A percentile compares a stretch with the other conserved stretches of the same genome.
Evolutionary conservation across 2,329 filamentous ascomycete genomes (phyloP).

Genomic region (Xylaria sp.): DNA sequence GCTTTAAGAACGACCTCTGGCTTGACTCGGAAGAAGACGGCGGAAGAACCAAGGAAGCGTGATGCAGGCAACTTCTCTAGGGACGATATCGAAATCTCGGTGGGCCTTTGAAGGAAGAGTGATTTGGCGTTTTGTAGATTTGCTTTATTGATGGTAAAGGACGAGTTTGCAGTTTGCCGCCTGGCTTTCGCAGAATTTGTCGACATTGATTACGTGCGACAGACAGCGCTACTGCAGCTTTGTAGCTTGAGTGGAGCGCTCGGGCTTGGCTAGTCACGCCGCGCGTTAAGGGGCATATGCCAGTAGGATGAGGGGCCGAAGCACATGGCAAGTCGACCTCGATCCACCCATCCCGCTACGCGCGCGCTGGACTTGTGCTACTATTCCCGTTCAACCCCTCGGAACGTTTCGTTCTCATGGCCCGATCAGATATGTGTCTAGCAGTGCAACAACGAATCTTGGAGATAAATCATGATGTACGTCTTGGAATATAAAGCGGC

Average conservation of each 20-base stretch:
- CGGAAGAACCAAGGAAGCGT: no score
- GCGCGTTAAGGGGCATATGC: not conserved
- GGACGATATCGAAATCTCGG: no score
- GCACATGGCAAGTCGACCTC: not conserved
- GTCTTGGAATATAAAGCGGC: slow-evolving; percentile 55
- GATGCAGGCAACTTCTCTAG: no score
- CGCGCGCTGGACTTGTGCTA: not conserved
- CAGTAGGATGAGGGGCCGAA: not conserved
- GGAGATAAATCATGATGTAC: slow-evolving; percentile 37
- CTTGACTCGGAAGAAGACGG: no score
- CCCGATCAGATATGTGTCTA: slow-evolving; percentile 44
- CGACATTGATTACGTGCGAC: not conserved
- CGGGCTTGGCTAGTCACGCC: no score
- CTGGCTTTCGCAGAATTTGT: not conserved
- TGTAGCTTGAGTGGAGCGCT: not conserved
- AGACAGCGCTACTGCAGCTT: not conserved
- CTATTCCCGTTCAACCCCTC: not conserved
- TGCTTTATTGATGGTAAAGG: not conserved
- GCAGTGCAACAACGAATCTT: slow-evolving; percentile 4
- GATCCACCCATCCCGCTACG: slow-evolving; percentile 22
- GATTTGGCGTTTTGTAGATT: no score
- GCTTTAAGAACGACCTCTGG: no score
- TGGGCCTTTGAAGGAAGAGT: no score
- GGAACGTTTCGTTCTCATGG: slow-evolving; percentile 14
- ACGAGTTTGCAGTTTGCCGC: not conserved